Conservation (phyloP, 345 rosid genomes). For the Heritiera fomes region DNA sequence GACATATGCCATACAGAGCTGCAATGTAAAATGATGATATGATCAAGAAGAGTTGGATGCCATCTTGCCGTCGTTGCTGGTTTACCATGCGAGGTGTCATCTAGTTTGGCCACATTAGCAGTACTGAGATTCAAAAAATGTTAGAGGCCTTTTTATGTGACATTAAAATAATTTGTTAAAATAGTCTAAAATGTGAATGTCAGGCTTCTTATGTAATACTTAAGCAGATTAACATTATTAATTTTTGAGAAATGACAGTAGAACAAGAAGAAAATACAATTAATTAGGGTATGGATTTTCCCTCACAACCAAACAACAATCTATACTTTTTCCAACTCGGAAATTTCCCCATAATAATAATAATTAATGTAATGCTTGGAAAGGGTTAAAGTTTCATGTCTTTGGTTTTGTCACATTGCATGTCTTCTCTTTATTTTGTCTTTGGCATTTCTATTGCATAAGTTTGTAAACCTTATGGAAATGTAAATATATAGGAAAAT, state of each 20-base stretch:
- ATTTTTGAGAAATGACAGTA: not conserved
- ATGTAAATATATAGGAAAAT: constrained; percentile 46
- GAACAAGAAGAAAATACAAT: not conserved
- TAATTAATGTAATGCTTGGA: too few relatives aligned
- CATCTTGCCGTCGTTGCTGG: not conserved
- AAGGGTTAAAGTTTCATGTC: not conserved
- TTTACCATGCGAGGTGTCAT: not conserved
- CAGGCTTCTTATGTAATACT: not conserved
- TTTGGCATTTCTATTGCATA: not conserved
- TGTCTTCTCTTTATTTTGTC: not conserved
- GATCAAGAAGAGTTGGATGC: not conserved
- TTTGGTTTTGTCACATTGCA: not conserved
- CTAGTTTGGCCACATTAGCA: constrained; percentile 6
- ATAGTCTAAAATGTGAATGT: not conserved
- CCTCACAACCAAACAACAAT: not conserved
- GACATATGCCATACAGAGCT: not conserved
- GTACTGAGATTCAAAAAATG: not conserved
- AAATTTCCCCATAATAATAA: not conserved
- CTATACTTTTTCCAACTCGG: not conserved
- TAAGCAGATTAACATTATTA: not conserved
- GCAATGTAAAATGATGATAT: not conserved
- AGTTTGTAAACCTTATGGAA: not conserved
- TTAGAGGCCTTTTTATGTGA: not conserved
- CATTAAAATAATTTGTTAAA: not conserved
- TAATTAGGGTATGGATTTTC: not conserved